phyloP scores from a whole-genome alignment of 305 asterid genomes.

The Fraxinus nigra region DNA sequence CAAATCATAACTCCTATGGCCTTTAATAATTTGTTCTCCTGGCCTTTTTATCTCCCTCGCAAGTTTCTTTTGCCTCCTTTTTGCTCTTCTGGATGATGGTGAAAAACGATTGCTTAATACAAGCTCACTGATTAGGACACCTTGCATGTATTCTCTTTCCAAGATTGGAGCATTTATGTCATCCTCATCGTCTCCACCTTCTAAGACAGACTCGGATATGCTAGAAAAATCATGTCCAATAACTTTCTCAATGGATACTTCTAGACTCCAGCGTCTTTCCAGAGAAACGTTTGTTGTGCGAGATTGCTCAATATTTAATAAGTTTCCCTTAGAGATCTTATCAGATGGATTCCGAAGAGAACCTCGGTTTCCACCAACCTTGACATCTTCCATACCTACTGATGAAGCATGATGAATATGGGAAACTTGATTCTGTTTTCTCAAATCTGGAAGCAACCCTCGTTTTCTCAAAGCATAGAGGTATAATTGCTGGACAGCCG shows the following conservation, averaged over 20 bases:
- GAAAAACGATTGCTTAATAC: constrained; percentile 68
- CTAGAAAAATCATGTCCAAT: constrained; percentile 59
- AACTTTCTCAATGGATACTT: constrained; percentile 82
- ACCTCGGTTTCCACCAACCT: constrained; percentile 46
- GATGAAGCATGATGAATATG: constrained; percentile 60
- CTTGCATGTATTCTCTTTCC: constrained; percentile 98
- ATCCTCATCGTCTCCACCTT: constrained; percentile 46
- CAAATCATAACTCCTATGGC: constrained; percentile 95
- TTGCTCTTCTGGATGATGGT: constrained; percentile 64
- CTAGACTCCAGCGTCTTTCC: constrained; percentile 94
- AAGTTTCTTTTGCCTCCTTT: constrained; percentile 66
- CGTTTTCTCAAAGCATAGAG: constrained; percentile 78
- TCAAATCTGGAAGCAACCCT: constrained; percentile 77
- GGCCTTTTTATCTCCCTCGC: constrained; percentile 75
- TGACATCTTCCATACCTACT: constrained; percentile 54
- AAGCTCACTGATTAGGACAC: constrained; percentile 82
- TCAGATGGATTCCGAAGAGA: constrained; percentile 42
- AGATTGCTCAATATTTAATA: constrained; percentile 57
- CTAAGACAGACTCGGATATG: constrained; percentile 43
- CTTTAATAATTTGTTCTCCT: constrained; percentile 90
- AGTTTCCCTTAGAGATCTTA: constrained; percentile 44
- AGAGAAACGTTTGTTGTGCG: constrained; percentile 53
- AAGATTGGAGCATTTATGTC: constrained; percentile 53
- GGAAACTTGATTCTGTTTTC: constrained; percentile 77
- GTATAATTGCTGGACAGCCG: constrained; percentile 63